Conservation (phyloP, 2,329 filamentous ascomycete genomes). For the Elsinoe fawcettii region DNA sequence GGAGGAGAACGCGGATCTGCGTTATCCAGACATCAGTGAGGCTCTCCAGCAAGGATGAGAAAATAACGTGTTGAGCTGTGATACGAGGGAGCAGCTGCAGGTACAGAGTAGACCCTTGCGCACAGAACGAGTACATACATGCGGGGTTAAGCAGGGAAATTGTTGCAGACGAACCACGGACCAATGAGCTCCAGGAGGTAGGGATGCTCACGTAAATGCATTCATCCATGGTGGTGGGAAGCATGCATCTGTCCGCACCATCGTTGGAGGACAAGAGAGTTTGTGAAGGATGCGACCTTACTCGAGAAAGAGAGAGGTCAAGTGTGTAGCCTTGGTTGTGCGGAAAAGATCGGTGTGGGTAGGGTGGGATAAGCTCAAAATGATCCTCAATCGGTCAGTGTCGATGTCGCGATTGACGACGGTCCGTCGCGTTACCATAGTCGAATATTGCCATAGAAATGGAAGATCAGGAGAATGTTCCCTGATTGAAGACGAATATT, state of each 20-base stretch:
- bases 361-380: constrained; percentile 1
- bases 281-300: constrained; percentile 3
- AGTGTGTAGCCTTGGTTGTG: neutral
- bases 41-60: constrained; percentile 25
- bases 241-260: neutral
- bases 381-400: constrained; percentile 5
- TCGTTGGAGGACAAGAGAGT: neutral
- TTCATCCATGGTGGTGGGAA: constrained; percentile 5
- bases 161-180: neutral
- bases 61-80: neutral
- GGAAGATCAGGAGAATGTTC: constrained; percentile 8
- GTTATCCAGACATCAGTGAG: constrained; percentile 67
- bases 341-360: neutral
- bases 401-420: constrained; percentile 11
- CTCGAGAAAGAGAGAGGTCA: neutral
- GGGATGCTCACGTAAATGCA: neutral
- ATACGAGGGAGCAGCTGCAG: constrained; percentile 9
- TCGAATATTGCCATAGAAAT: neutral
- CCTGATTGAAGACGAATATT: neutral
- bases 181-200: constrained; percentile 4
- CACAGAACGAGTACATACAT: constrained; percentile 1
- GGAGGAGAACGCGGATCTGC: constrained; percentile 80
- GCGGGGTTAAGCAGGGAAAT: constrained; percentile 8
- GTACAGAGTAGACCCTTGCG: neutral
- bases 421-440: constrained; percentile 6